These are phyloP conservation scores for Aspergillus fumigatiaffinis DNA, from an alignment of 2,329 filamentous ascomycete species.

Conservation along the genomic window DNA sequence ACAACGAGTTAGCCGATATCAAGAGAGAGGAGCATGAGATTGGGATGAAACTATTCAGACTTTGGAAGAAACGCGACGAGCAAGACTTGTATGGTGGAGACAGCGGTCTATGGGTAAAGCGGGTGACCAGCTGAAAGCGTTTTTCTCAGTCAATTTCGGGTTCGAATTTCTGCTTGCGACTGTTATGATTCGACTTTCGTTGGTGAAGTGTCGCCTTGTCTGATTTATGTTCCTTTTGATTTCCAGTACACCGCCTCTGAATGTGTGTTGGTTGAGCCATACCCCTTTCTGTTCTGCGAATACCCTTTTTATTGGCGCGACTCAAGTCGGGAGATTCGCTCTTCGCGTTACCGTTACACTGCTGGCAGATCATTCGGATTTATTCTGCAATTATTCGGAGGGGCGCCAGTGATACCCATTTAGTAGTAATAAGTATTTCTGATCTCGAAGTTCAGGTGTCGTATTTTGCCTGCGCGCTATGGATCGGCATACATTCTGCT, in stretches of 20 bases:
- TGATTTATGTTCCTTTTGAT: not conserved
- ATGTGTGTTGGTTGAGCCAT: constrained; percentile 4
- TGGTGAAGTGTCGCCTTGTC: not conserved
- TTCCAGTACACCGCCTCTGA: not conserved
- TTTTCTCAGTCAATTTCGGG: not conserved
- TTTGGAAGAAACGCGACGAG: constrained; percentile 70
- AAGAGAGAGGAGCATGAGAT: constrained; percentile 74
- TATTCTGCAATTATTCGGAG: not conserved
- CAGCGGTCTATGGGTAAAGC: constrained; percentile 70
- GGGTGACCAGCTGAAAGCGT: constrained; percentile 60
- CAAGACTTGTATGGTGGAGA: constrained; percentile 47
- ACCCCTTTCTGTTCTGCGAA: constrained; percentile 1
- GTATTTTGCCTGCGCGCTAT: not conserved
- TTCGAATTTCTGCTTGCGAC: not conserved
- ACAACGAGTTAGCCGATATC: constrained; percentile 66
- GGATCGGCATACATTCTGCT: not conserved
- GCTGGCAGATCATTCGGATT: not conserved
- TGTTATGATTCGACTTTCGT: not conserved
- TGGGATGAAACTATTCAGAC: constrained; percentile 68
- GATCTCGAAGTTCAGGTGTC: not conserved
- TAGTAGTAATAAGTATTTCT: not conserved
- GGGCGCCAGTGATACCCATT: constrained; percentile 4
- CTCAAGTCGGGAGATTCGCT: not conserved
- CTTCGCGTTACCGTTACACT: not conserved
- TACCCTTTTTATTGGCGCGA: not conserved